phyloP scores from a whole-genome alignment of 2,329 filamentous ascomycete genomes.

The Sordariomycetes sp. region DNA sequence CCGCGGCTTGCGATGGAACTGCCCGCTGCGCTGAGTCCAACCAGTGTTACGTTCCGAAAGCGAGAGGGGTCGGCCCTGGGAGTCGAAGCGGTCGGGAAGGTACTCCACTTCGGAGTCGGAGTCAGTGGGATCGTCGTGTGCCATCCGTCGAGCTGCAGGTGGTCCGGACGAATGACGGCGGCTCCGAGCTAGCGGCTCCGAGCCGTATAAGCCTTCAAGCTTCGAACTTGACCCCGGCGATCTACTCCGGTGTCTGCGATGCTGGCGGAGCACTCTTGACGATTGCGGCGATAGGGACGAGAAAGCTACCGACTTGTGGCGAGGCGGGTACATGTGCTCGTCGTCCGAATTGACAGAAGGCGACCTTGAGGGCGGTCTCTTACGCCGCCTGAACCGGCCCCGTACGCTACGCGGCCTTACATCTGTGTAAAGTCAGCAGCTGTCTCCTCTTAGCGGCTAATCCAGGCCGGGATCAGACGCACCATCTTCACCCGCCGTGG shows the following conservation, averaged over 20 bases:
- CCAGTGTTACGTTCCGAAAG: slow-evolving; percentile 2
- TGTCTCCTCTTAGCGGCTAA: not conserved
- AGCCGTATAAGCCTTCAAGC: not conserved
- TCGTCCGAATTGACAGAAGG: not conserved
- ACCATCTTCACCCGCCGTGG: not conserved
- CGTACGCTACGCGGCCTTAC: not conserved
- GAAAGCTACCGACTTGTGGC: slow-evolving; percentile 29
- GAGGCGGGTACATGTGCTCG: not conserved
- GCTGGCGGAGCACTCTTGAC: slow-evolving; percentile 2
- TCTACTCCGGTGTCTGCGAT: not conserved
- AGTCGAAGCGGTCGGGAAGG: slow-evolving; percentile 33
- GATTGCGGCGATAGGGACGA: slow-evolving; percentile 32
- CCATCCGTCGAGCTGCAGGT: not conserved
- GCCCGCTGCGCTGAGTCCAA: slow-evolving; percentile 24
- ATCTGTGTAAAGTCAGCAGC: not conserved
- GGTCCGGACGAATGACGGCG: slow-evolving; percentile 11
- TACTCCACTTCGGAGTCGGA: slow-evolving; percentile 23
- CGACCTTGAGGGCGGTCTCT: not conserved
- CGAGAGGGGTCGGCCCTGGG: slow-evolving; percentile 23
- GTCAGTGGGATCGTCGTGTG: slow-evolving; percentile 18
- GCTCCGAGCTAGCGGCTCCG: not conserved
- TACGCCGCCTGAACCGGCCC: not conserved
- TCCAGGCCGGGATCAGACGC: slow-evolving; percentile 1
- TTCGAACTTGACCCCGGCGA: not conserved
- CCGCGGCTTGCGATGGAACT: slow-evolving; percentile 24